Percentiles rank a stretch among this genome's conserved stretches.
Evolutionary conservation across 2,329 filamentous ascomycete species (phyloP).

Genomic region (Falciphora oryzae): DNA sequence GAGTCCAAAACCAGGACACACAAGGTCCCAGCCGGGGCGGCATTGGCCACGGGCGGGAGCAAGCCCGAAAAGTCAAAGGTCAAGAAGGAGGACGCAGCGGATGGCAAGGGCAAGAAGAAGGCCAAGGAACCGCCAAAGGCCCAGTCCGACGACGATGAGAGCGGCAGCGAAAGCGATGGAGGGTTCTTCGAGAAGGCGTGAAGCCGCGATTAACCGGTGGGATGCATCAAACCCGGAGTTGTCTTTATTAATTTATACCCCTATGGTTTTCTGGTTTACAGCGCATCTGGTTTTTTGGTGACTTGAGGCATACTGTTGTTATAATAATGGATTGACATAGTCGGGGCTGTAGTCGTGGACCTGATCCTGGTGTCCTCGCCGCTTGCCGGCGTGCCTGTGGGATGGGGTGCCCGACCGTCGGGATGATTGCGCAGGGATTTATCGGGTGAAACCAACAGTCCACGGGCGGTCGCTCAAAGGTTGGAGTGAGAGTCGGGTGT

Average conservation of each 20-base stretch:
- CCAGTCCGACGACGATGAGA: conserved; percentile 9
- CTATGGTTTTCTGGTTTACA: background rate
- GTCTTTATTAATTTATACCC: background rate
- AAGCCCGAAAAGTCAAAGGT: conserved; percentile 4
- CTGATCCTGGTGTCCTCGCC: no score
- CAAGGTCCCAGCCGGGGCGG: conserved; percentile 17
- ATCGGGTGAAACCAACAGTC: background rate
- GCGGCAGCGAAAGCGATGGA: conserved; percentile 39
- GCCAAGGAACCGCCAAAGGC: background rate
- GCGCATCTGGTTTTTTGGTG: background rate
- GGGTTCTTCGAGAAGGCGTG: conserved; percentile 11
- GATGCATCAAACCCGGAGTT: background rate
- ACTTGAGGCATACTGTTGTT: background rate
- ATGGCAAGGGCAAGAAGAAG: background rate
- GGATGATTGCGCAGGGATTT: background rate
- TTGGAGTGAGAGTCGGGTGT: background rate
- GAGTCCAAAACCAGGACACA: conserved; percentile 11
- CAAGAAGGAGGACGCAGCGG: conserved; percentile 10
- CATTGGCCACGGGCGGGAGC: conserved; percentile 7
- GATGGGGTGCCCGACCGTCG: background rate
- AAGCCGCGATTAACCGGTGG: background rate
- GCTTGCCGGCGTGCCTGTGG: no score
- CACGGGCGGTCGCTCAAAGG: no score
- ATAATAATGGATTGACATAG: background rate
- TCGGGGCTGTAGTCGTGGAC: no score